Evolutionary conservation across 257 asterid species (phyloP).

Genomic region (Solanum tarapatanum): DNA sequence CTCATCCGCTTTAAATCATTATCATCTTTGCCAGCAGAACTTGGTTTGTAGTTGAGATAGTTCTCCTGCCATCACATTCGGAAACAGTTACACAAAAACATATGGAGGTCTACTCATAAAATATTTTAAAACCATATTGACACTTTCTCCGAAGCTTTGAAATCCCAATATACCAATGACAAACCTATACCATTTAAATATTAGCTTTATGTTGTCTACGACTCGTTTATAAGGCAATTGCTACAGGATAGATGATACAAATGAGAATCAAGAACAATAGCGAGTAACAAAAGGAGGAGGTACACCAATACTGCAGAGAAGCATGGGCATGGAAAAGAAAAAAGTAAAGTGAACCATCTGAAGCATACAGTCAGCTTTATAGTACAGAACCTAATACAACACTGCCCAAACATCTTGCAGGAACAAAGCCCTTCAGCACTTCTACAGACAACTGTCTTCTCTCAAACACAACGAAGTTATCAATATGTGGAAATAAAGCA

Average conservation of each 20-base stretch:
- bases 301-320: neutral
- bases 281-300: neutral
- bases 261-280: neutral
- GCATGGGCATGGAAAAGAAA: neutral
- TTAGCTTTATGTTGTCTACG: neutral
- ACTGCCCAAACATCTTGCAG: neutral
- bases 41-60: conserved; percentile 82
- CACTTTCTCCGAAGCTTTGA: neutral
- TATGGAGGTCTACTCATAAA: neutral
- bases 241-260: neutral
- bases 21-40: conserved; percentile 64
- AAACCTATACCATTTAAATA: neutral
- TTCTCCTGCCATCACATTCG: conserved; percentile 51
- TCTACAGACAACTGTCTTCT: neutral
- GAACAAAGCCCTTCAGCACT: neutral
- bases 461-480: neutral
- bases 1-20: conserved; percentile 67
- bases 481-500: neutral
- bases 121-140: neutral
- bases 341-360: neutral
- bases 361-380: neutral
- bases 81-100: neutral
- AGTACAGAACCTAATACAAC: neutral
- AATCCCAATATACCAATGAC: neutral
- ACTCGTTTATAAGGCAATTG: neutral